Evolutionary conservation across 2,329 filamentous ascomycete genomes (phyloP), one percentile per base, ranked within the genome.

Genomic region (Hypoxylon sp.): DNA sequence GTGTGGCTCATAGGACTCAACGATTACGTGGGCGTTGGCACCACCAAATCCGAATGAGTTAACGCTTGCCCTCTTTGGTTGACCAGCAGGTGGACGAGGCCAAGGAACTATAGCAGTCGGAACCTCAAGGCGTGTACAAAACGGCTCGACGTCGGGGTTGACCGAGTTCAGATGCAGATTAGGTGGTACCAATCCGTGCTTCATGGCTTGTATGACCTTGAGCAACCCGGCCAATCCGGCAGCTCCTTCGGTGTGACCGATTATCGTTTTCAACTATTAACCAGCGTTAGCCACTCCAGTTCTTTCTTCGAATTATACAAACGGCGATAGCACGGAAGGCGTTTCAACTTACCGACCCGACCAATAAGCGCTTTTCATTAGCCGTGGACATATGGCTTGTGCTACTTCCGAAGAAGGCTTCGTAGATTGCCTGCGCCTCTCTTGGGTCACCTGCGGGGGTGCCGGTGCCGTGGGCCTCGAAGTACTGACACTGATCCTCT

Each of bases 241-340:
- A 0, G 81, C 78, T 7, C 82, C 82, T 70, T 86, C 84, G 0
- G 81, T 81, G 67, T 87, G 84, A 16, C 84, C 84, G 30, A 83
- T 76, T 2, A 82, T 74, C 0, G 81, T 82, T 74, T 82, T 83
- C 58, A 81, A 69, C 0, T 79, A 82, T 2, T 80, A 81, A 69
- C 3, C 16, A 41, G 2, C 6, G 16, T 41, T 21, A 41, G 37
- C 37, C 37, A 19, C 21, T 41, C 5, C 37, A 11, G 1, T 4
- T 5, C 16, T 41, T 11, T 19, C 37, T 41, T 21, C 9, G 7
- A 5, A 21, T 41, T 14, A 21, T 8, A 39, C 16, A 39, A 19
- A 16, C 5, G 16, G 3, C n/a, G n/a, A 41, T 19, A 41, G 6
- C 5, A 21, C 9, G 16, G 8, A n/a, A 8, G 16, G 7, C 37